phyloP scores from a whole-genome alignment of 192 early-diverging fungal species.

The Backusella circina region DNA sequence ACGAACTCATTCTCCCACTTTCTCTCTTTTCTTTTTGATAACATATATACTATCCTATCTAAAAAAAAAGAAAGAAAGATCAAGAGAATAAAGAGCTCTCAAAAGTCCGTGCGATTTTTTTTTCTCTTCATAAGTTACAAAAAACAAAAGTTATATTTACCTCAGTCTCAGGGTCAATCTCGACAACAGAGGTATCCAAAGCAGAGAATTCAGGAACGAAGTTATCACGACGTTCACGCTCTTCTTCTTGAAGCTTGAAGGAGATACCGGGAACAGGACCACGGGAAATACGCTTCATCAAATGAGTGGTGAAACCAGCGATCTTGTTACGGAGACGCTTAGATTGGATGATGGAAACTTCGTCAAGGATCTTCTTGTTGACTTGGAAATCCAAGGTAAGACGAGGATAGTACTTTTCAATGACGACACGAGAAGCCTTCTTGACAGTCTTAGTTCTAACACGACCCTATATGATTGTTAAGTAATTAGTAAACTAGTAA shows the following conservation, averaged over 20 bases:
- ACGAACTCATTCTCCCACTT: neutral
- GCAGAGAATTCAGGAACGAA: slow-evolving; percentile 99
- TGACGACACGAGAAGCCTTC: slow-evolving; percentile 99
- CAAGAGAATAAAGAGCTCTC: neutral
- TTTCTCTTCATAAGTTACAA: neutral
- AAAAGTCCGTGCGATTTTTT: slow-evolving; percentile 7
- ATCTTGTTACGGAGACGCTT: slow-evolving; percentile 99
- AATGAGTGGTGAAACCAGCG: slow-evolving; percentile 99
- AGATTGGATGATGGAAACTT: slow-evolving; percentile 96
- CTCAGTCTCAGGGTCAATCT: slow-evolving; percentile 93
- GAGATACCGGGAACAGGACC: slow-evolving; percentile 99
- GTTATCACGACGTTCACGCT: slow-evolving; percentile 99
- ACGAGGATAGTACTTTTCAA: slow-evolving; percentile 99
- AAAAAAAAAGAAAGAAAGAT: neutral
- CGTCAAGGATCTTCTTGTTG: slow-evolving; percentile 98
- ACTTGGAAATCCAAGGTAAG: slow-evolving; percentile 99
- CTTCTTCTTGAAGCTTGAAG: slow-evolving; percentile 99
- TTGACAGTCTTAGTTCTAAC: slow-evolving; percentile 99
- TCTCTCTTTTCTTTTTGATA: neutral
- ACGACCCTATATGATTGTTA: slow-evolving; percentile 66
- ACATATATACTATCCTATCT: neutral
- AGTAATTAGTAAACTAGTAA: slow-evolving; percentile 8
- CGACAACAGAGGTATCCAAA: slow-evolving; percentile 84
- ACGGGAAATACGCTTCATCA: slow-evolving; percentile 99
- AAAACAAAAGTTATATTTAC: slow-evolving; percentile 34